These are phyloP conservation scores for Hericium coralloides DNA, from an alignment of 768 basidiomycete genomes.

Conservation along the genomic window DNA sequence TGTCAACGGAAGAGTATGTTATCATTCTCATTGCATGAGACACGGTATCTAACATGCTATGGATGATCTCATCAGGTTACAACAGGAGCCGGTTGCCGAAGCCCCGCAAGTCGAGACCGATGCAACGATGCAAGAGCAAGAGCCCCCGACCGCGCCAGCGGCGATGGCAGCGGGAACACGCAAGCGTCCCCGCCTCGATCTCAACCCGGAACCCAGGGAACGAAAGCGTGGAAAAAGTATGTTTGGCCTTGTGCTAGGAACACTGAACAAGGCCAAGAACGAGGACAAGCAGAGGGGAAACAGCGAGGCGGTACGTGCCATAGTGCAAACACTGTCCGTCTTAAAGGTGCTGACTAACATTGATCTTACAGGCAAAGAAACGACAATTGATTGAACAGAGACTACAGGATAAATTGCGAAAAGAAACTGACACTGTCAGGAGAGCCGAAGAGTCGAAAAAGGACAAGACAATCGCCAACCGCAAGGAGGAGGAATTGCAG, in stretches of 20 bases:
- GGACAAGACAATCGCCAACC: constrained; percentile 64
- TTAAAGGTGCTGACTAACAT: background rate
- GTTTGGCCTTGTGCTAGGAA: constrained; percentile 78
- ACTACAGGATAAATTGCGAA: constrained; percentile 75
- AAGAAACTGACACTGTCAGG: constrained; percentile 81
- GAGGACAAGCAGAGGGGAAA: constrained; percentile 81
- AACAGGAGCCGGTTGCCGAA: constrained; percentile 1
- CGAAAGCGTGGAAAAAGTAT: constrained; percentile 82
- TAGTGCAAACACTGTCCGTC: background rate
- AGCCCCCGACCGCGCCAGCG: constrained; percentile 13
- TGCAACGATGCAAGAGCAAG: constrained; percentile 13
- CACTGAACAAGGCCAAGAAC: constrained; percentile 79
- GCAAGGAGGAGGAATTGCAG: constrained; percentile 77
- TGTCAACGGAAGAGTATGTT: constrained; percentile 16
- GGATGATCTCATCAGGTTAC: constrained; percentile 1
- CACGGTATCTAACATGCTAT: constrained; percentile 8
- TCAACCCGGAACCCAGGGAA: constrained; percentile 47
- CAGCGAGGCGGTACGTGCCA: constrained; percentile 63
- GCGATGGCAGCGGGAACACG: constrained; percentile 27
- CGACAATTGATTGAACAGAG: constrained; percentile 76
- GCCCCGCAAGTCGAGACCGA: constrained; percentile 8
- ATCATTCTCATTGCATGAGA: background rate
- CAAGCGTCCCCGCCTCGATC: constrained; percentile 69
- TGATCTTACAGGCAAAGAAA: constrained; percentile 59
- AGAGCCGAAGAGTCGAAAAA: constrained; percentile 81